phyloP scores from a whole-genome alignment of 1,284 basidiomycete species.

The Boletus sp. region DNA sequence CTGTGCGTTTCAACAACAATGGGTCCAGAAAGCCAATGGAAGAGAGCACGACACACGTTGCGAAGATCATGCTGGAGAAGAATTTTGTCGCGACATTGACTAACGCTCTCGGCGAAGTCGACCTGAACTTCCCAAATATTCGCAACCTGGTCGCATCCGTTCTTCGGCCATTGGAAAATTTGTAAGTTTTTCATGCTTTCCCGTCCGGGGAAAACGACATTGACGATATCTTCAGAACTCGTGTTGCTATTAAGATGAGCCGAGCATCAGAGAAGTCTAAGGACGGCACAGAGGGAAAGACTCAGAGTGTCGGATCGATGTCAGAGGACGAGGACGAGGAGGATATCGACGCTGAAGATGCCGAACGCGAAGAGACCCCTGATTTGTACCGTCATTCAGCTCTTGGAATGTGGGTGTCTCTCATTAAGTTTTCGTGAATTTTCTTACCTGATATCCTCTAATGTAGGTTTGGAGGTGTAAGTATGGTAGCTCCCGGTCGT shows the following conservation, averaged over 20 bases:
- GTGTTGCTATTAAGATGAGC: conserved; percentile 97
- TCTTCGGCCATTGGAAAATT: conserved; percentile 84
- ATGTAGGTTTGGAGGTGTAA: conserved; percentile 73
- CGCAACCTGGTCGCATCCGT: conserved; percentile 83
- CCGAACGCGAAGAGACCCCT: conserved; percentile 76
- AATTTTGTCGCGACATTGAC: conserved; percentile 92
- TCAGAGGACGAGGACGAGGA: conserved; percentile 66
- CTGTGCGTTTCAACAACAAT: conserved; percentile 65
- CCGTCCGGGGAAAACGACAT: not conserved
- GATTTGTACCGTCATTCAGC: conserved; percentile 97
- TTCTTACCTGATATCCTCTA: not conserved
- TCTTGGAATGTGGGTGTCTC: conserved; percentile 79
- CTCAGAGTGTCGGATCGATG: conserved; percentile 56
- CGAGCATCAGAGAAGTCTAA: conserved; percentile 73
- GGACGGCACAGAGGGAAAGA: conserved; percentile 51
- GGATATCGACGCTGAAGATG: conserved; percentile 44
- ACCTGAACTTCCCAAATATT: conserved; percentile 94
- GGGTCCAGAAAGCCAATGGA: conserved; percentile 65
- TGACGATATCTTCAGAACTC: conserved; percentile 59
- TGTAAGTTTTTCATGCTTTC: conserved; percentile 53
- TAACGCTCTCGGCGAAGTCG: conserved; percentile 87
- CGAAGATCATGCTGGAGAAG: conserved; percentile 99
- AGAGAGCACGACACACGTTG: conserved; percentile 86
- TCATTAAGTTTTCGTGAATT: not conserved
- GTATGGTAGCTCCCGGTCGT: conserved; percentile 31